Base-by-base conservation (phyloP, 1,284 basidiomycete species). In the Ganoderma resinaceum region DNA sequence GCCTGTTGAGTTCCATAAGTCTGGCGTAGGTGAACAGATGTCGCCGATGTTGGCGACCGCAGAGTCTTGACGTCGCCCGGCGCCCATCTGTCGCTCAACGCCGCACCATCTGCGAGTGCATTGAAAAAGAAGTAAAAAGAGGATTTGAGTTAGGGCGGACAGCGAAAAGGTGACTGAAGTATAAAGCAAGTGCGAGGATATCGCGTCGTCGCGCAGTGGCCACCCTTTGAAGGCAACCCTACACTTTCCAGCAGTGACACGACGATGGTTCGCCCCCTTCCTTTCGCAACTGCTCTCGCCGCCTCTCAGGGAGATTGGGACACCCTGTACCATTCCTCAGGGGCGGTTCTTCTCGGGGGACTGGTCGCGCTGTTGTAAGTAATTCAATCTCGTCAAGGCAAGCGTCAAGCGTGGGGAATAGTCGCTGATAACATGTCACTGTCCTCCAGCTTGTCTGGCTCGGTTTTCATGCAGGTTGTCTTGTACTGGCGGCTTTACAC, bases 281-380 rank as follows among this genome's bases (percentile, higher is more conserved):
- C 18, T 20, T 29, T 18, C 42, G 35, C n/a, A 9, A 14, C 29
- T 53, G 61, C 29, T 35, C 6, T 49, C 20, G 65, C n/a, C 35
- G 14, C 60, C 14, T 53, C 29, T 5, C 12, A 46, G 31, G 52
- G 9, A 20, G 20, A 66, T 1, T 14, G 18, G 65, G 11, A 16
- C 12, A 23, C 37, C 1, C 62, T 70, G 0, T 55, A 57, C 29
- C 53, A 65, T 4, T 61, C 65, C 5, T 66, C 62, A 14, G 68
- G 68, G 8, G 68, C 68, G 20, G 60, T 70, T 11, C 65, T 70
- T 11, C 8, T 70, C 20, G 68, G 68, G 12, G 68, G 68, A 12
- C 59, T 70, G 8, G 55, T 70, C 4, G 68, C 68, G 2, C 23
- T 70, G 37, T 70, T 66, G 68, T 70, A 42, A 66, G 68, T 65